phyloP scores from a whole-genome alignment of 108 stramenopile species.

The Nitzschia sp. region DNA sequence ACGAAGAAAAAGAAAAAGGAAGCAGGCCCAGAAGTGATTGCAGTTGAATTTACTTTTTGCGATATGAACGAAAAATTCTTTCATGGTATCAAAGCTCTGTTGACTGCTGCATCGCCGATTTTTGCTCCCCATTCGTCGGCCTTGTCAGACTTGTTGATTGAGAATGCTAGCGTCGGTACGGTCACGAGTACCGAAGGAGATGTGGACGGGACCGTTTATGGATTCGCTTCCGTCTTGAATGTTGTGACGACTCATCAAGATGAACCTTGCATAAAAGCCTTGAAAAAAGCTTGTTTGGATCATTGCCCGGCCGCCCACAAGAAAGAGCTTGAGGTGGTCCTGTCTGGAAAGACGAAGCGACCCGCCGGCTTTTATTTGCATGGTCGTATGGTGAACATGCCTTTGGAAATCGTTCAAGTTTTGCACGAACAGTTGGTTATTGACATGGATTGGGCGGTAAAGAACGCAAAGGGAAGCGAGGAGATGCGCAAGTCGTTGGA shows the following conservation, averaged over 20 bases:
- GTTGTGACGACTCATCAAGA: constrained; percentile 67
- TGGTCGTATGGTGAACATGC: constrained; percentile 82
- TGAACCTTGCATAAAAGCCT: constrained; percentile 44
- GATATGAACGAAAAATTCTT: constrained; percentile 84
- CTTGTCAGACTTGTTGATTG: constrained; percentile 73
- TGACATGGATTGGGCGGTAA: constrained; percentile 83
- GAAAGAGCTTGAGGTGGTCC: constrained; percentile 63
- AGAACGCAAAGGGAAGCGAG: constrained; percentile 63
- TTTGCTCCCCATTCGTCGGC: constrained; percentile 66
- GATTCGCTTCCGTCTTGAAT: constrained; percentile 81
- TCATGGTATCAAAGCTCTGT: constrained; percentile 73
- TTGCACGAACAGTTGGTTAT: constrained; percentile 77
- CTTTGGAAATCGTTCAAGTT: constrained; percentile 75
- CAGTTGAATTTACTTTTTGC: constrained; percentile 82
- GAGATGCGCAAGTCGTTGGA: constrained; percentile 69
- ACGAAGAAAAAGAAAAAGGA: constrained; percentile 34
- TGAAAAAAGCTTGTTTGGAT: constrained; percentile 60
- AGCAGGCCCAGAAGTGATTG: constrained; percentile 57
- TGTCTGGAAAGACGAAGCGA: constrained; percentile 77
- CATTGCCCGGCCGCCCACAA: constrained; percentile 70
- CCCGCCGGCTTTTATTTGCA: constrained; percentile 86
- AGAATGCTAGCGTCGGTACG: constrained; percentile 74
- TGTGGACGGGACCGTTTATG: constrained; percentile 63
- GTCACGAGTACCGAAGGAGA: constrained; percentile 72
- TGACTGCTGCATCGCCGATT: constrained; percentile 44